phyloP scores from a whole-genome alignment of 441 rosid species.

The Erysimum pusillum region DNA sequence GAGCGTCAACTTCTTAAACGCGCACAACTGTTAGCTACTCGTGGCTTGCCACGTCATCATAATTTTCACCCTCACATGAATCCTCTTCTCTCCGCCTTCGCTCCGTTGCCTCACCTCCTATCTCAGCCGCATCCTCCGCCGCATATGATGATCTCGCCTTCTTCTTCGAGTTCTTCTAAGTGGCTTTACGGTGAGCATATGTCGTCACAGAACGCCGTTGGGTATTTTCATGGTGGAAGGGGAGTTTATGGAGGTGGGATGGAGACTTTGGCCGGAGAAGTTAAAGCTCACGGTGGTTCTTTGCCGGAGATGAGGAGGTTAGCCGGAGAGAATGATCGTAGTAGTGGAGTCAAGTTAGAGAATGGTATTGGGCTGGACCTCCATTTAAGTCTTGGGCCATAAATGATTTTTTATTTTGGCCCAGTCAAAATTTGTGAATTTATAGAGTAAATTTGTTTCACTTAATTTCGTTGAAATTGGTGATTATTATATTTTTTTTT shows the following conservation, averaged over 20 bases:
- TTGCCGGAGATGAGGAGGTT: constrained; percentile 48
- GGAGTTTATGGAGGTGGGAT: constrained; percentile 40
- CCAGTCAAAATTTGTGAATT: constrained; percentile 9
- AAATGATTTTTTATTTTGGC: constrained; percentile 3
- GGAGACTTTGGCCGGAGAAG: constrained; percentile 44
- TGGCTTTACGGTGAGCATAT: constrained; percentile 44
- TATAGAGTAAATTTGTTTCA: neutral
- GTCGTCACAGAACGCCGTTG: constrained; percentile 47
- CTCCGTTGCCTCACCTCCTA: constrained; percentile 49
- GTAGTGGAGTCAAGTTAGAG: constrained; percentile 42
- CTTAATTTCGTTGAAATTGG: constrained; percentile 21
- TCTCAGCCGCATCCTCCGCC: constrained; percentile 42
- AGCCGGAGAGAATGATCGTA: constrained; percentile 42
- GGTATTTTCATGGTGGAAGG: constrained; percentile 47
- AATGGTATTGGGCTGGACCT: constrained; percentile 67
- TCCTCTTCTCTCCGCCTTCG: constrained; percentile 51
- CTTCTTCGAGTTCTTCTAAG: constrained; percentile 39
- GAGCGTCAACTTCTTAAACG: constrained; percentile 94
- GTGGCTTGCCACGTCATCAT: constrained; percentile 43
- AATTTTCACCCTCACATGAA: constrained; percentile 34
- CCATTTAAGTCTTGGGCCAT: constrained; percentile 65
- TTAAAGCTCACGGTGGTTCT: constrained; percentile 42
- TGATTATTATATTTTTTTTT: neutral
- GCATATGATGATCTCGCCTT: constrained; percentile 44
- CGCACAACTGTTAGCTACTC: constrained; percentile 59